Conservation (phyloP, 2,329 filamentous ascomycete species). For the Cercospora berteroae region DNA sequence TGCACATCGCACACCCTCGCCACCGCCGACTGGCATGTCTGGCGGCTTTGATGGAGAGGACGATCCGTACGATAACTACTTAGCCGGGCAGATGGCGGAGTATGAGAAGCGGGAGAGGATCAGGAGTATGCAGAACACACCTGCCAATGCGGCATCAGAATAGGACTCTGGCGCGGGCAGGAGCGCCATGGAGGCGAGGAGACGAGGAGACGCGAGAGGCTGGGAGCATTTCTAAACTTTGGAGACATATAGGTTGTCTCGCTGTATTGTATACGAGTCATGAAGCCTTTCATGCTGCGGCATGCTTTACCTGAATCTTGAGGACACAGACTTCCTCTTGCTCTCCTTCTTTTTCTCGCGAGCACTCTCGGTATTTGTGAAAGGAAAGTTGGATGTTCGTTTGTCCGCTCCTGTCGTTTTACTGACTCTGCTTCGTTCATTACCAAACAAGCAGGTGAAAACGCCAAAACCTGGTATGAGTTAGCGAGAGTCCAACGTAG, state of each 20-base stretch:
- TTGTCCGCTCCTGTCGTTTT: slow-evolving; percentile 66
- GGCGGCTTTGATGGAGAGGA: slow-evolving; percentile 37
- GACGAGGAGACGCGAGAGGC: background rate
- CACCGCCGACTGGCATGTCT: slow-evolving; percentile 32
- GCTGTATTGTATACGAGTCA: slow-evolving; percentile 1
- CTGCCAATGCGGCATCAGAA: slow-evolving; percentile 23
- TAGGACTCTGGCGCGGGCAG: background rate
- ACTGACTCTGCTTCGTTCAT: slow-evolving; percentile 55
- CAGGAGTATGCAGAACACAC: slow-evolving; percentile 29
- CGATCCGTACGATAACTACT: slow-evolving; percentile 38
- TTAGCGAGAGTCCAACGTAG: background rate
- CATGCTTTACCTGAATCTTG: slow-evolving; percentile 21
- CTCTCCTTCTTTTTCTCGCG: slow-evolving; percentile 36
- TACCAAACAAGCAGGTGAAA: slow-evolving; percentile 63
- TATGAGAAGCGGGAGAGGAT: slow-evolving; percentile 32
- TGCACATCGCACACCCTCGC: slow-evolving; percentile 26
- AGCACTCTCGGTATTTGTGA: slow-evolving; percentile 52
- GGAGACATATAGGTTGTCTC: background rate
- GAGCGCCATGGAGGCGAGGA: background rate
- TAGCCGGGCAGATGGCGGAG: slow-evolving; percentile 32
- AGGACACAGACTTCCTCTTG: slow-evolving; percentile 28
- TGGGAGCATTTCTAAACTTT: background rate
- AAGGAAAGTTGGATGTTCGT: slow-evolving; percentile 64
- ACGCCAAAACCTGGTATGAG: slow-evolving; percentile 51
- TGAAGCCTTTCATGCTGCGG: background rate